Percentiles rank a stretch among this genome's conserved stretches.
Conservation (phyloP, 192 early-diverging fungal genomes). For the Backusella tarrabulga region DNA sequence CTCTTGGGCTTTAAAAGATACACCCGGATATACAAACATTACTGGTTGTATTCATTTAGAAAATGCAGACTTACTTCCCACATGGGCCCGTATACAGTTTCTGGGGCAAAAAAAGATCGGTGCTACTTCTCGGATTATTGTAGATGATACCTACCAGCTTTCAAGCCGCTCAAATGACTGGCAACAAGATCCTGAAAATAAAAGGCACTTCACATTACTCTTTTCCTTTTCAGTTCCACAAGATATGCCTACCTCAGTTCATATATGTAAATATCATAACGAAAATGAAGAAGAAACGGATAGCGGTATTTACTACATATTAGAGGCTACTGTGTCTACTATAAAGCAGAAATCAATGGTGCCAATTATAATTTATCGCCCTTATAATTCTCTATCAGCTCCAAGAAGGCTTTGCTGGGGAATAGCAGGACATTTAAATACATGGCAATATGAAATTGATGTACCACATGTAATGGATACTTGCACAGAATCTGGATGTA, state of each 20-base stretch:
- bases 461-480: not conserved
- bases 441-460: not conserved
- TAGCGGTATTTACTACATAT: not conserved
- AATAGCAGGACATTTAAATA: not conserved
- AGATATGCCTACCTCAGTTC: not conserved
- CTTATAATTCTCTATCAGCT: not conserved
- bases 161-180: not conserved
- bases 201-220: not conserved
- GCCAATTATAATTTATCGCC: not conserved
- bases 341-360: not conserved
- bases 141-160: not conserved
- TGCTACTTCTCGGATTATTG: not conserved
- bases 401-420: not conserved
- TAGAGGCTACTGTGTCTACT: not conserved
- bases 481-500: not conserved
- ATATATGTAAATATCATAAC: not conserved
- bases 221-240: not conserved
- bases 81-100: not conserved
- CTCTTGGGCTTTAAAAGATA: not conserved
- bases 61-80: not conserved
- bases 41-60: not conserved
- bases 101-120: not conserved
- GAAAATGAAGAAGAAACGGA: not conserved
- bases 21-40: not conserved
- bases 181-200: not conserved